Evolutionary conservation across 148 eudicot species (phyloP).

Genomic region (Fagopyrum esculentum): DNA sequence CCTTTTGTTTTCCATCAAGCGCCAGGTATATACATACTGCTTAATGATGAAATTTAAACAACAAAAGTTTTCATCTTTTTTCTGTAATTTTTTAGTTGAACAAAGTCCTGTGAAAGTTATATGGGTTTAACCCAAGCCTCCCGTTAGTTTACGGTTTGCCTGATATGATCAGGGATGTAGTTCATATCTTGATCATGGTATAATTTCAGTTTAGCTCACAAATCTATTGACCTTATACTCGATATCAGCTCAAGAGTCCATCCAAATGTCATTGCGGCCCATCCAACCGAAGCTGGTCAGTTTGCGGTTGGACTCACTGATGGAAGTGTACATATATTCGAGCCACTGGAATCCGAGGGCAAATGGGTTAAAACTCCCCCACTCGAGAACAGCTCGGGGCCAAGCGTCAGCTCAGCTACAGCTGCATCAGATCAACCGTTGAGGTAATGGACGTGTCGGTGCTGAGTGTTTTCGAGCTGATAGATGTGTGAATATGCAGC

Average conservation of each 20-base stretch:
- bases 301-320: slow-evolving; percentile 71
- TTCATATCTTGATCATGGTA: neutral
- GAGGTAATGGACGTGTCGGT: neutral
- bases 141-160: neutral
- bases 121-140: neutral
- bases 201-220: neutral
- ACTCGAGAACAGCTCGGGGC: slow-evolving; percentile 39
- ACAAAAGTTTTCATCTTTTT: neutral
- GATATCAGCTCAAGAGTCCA: slow-evolving; percentile 34
- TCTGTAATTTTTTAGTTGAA: neutral
- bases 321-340: slow-evolving; percentile 59
- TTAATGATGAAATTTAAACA: neutral
- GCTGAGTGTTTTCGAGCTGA: neutral
- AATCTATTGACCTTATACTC: neutral
- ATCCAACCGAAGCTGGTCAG: slow-evolving; percentile 60
- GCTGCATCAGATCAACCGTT: slow-evolving; percentile 38
- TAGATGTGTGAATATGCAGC: slow-evolving; percentile 3
- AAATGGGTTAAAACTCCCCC: slow-evolving; percentile 50
- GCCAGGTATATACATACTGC: slow-evolving; percentile 27
- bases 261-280: slow-evolving; percentile 57
- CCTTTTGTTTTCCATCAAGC: slow-evolving; percentile 41
- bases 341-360: slow-evolving; percentile 64
- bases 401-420: slow-evolving; percentile 27
- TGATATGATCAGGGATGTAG: too few relatives aligned
- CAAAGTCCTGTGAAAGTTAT: neutral